Percentiles rank a stretch among this genome's conserved stretches.
Evolutionary conservation across 768 basidiomycete genomes (phyloP).

Genomic region (Amanita rimosa): DNA sequence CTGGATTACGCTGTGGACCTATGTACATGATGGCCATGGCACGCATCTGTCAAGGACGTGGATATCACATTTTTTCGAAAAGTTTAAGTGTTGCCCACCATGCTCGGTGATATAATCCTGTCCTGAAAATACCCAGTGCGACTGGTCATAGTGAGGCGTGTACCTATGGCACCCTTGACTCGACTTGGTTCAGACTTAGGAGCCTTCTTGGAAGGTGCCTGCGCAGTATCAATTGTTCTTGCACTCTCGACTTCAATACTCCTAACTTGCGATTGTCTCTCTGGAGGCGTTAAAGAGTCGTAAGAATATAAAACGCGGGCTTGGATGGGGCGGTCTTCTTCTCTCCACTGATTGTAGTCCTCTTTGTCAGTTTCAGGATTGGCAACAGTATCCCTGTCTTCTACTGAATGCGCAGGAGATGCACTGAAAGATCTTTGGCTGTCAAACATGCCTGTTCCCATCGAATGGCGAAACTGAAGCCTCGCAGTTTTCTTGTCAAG

Average conservation of each 20-base stretch:
- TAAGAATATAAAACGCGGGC: conserved; percentile 62
- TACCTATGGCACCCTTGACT: conserved; percentile 61
- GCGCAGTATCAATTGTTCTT: conserved; percentile 28
- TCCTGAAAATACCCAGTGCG: conserved; percentile 91
- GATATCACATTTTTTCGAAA: background rate
- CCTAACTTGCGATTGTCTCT: background rate
- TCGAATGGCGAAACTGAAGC: conserved; percentile 8
- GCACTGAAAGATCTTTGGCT: conserved; percentile 10
- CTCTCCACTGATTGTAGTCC: conserved; percentile 35
- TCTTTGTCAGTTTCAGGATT: conserved; percentile 43
- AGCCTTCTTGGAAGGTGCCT: conserved; percentile 20
- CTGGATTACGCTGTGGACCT: conserved; percentile 87
- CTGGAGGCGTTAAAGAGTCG: conserved; percentile 11
- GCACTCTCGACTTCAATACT: background rate
- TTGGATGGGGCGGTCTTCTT: conserved; percentile 66
- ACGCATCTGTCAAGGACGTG: conserved; percentile 67
- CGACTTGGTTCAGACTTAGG: conserved; percentile 16
- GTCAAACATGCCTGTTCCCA: background rate
- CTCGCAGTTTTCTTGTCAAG: conserved; percentile 11
- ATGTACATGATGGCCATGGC: conserved; percentile 98
- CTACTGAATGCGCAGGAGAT: conserved; percentile 11
- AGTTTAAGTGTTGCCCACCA: conserved; percentile 47
- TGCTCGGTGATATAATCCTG: conserved; percentile 85
- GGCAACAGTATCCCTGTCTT: conserved; percentile 38
- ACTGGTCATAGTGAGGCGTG: conserved; percentile 90